These are phyloP conservation scores for Hericium alpestre DNA, from an alignment of 768 basidiomycete genomes.

Conservation along the genomic window DNA sequence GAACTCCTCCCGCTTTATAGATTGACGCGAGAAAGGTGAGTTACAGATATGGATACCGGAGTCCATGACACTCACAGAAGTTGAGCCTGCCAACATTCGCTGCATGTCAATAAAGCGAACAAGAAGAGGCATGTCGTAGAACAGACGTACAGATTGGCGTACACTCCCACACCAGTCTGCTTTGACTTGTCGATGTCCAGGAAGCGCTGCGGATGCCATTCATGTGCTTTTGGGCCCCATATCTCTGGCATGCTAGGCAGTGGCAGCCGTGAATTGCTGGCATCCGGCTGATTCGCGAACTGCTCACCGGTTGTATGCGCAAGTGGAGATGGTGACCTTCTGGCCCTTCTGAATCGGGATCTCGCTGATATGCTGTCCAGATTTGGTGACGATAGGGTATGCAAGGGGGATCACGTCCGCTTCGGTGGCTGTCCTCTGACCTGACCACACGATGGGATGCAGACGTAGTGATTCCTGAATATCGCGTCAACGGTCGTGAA, in stretches of 20 bases:
- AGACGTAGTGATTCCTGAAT: slow-evolving; percentile 10
- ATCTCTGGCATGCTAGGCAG: slow-evolving; percentile 1
- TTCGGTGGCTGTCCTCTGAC: neutral
- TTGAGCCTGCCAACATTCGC: neutral
- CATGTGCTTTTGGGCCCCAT: slow-evolving; percentile 8
- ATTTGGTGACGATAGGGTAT: slow-evolving; percentile 7
- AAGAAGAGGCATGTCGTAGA: neutral
- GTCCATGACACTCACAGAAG: slow-evolving; percentile 2
- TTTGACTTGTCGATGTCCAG: slow-evolving; percentile 1
- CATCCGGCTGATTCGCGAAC: neutral
- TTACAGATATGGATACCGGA: neutral
- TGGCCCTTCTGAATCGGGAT: slow-evolving; percentile 9
- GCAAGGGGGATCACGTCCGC: slow-evolving; percentile 6
- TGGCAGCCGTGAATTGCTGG: neutral
- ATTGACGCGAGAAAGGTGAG: neutral
- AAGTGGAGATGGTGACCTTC: slow-evolving; percentile 2
- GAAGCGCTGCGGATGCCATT: slow-evolving; percentile 9
- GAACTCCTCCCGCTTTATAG: slow-evolving; percentile 4
- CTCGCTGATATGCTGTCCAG: slow-evolving; percentile 3
- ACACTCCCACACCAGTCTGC: slow-evolving; percentile 1
- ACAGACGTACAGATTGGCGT: slow-evolving; percentile 9
- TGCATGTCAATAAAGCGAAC: neutral
- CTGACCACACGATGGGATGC: slow-evolving; percentile 6
- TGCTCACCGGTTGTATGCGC: slow-evolving; percentile 6
- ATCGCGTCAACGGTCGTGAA: too few relatives aligned